Evolutionary conservation across 768 basidiomycete species (phyloP), one percentile per base, ranked within the genome.

Genomic region (Termitomyces bulborhizus): DNA sequence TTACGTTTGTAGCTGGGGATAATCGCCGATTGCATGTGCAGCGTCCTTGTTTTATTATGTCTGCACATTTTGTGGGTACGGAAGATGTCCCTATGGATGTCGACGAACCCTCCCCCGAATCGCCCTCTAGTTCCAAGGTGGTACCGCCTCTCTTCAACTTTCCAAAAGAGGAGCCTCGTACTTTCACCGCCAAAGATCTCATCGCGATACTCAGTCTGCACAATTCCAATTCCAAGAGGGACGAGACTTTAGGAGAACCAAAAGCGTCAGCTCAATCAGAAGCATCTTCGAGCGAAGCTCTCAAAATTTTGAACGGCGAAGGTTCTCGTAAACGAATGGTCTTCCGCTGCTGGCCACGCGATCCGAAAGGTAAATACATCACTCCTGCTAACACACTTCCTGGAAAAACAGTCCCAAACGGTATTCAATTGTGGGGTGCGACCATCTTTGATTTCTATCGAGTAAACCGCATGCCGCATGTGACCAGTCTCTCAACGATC

Each of bases 391-490:
- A 54, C 24, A 41, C 48, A 18, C 16, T 58, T 12, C 42, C 40
- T 0, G 75, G 73, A 8, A 76, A 76, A 57, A 51, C 46, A 45
- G 58, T 71, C 6, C 59, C 68, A 0, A 73, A 74, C 52, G 62
- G 63, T 0, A 27, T 67, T 7, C 62, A 68, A 42, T 58, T 71
- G 13, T 80, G 77, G 78, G 76, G 78, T 43, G 71, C 70, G 11
- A 73, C 74, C 0, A 57, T 77, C 1, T 65, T 68, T 29, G 74
- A 79, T 51, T 77, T 80, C 53, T 78, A 69, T 57, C 55, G 16
- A 1, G 66, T 70, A 18, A 34, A 54, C 1, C 65, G 69, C 15
- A 46, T 68, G 0, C 66, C 69, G 1, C 51, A 59, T 31, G 3
- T 62, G 3, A 7, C 34, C 3, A 41, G 21, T 26, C 55, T 64